Percentiles rank a stretch among this genome's conserved stretches.
These are phyloP conservation scores for Geosmithia flava DNA, from an alignment of 2,329 filamentous ascomycete species.

Conservation along the genomic window DNA sequence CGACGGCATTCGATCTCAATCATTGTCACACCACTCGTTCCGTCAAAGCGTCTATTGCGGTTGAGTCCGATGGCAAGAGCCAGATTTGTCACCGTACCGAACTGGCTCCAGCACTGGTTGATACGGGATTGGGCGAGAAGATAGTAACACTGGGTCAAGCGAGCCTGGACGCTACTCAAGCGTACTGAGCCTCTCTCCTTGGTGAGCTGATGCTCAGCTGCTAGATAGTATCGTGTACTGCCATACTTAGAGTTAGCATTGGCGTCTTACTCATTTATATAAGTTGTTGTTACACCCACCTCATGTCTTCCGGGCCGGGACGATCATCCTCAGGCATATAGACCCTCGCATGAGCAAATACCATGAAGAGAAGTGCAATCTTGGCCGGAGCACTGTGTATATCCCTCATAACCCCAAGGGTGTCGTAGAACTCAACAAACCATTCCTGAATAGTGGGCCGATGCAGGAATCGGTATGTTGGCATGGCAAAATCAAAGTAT, in stretches of 20 bases:
- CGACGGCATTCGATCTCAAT: conserved; percentile 25
- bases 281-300: background rate
- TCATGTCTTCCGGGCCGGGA: conserved; percentile 29
- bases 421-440: conserved; percentile 27
- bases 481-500: conserved; percentile 45
- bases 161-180: conserved; percentile 27
- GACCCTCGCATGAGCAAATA: conserved; percentile 36
- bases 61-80: conserved; percentile 26
- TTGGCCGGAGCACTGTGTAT: conserved; percentile 11
- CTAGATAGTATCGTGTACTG: conserved; percentile 18
- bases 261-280: too few relatives aligned
- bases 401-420: conserved; percentile 13
- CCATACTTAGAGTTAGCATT: too few relatives aligned
- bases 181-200: conserved; percentile 24
- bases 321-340: conserved; percentile 12
- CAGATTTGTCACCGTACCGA: conserved; percentile 27
- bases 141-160: conserved; percentile 28
- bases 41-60: conserved; percentile 5
- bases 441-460: conserved; percentile 34
- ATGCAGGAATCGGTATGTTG: conserved; percentile 43
- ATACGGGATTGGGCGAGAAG: conserved; percentile 30
- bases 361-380: conserved; percentile 32
- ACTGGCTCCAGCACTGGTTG: conserved; percentile 34
- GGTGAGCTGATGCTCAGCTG: conserved; percentile 23
- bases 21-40: conserved; percentile 3